Evolutionary conservation across 306 rosid genomes (phyloP).

Genomic region (Vigna hirtella): DNA sequence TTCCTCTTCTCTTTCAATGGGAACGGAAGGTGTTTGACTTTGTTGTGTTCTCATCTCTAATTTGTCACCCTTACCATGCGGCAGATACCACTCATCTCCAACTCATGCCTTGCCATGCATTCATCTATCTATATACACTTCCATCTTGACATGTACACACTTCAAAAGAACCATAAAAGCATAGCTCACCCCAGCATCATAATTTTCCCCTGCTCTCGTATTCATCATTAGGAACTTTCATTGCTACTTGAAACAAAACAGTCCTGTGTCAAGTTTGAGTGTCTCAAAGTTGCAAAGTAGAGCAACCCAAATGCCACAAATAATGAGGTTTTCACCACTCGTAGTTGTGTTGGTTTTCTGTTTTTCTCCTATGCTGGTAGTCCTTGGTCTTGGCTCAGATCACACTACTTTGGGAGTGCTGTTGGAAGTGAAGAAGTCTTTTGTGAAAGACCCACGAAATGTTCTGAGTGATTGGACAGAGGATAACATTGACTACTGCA

Average conservation of each 20-base stretch:
- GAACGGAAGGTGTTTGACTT: background rate
- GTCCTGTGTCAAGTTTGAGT: constrained; percentile 28
- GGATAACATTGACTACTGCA: constrained; percentile 64
- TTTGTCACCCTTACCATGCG: constrained; percentile 46
- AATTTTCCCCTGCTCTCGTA: background rate
- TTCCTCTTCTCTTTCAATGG: constrained; percentile 26
- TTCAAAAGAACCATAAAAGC: constrained; percentile 45
- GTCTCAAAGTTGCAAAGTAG: constrained; percentile 13
- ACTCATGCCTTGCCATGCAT: constrained; percentile 50
- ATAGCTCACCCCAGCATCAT: constrained; percentile 25
- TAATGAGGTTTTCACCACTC: constrained; percentile 38
- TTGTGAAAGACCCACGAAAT: constrained; percentile 64
- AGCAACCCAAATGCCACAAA: constrained; percentile 30
- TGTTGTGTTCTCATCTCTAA: constrained; percentile 19
- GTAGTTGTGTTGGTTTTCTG: constrained; percentile 37
- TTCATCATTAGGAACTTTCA: background rate
- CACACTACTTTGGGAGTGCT: constrained; percentile 60
- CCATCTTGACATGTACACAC: constrained; percentile 19
- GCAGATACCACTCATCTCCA: constrained; percentile 28
- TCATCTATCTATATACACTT: background rate
- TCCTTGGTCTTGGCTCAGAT: constrained; percentile 47
- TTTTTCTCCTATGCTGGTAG: constrained; percentile 39
- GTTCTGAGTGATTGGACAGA: constrained; percentile 78
- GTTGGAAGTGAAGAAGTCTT: constrained; percentile 73
- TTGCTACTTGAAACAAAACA: constrained; percentile 8